phyloP scores from a whole-genome alignment of 495 filamentous ascomycete genomes.

The Neurospora terricola region DNA sequence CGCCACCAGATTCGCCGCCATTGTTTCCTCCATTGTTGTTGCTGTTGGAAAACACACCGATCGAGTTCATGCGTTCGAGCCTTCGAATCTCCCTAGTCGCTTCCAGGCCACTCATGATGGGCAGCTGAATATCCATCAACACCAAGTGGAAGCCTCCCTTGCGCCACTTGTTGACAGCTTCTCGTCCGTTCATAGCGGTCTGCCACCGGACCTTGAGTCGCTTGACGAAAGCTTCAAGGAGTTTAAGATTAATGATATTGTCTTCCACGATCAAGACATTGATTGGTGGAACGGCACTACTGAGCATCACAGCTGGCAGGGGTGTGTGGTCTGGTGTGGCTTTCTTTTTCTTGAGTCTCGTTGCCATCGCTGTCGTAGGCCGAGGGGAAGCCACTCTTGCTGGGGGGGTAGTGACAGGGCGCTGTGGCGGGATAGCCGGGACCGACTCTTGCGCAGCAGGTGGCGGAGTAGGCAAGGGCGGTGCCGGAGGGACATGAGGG shows the following conservation, averaged over 20 bases:
- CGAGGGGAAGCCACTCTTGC: constrained; percentile 52
- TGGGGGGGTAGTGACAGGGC: constrained; percentile 36
- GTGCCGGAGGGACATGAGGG: constrained; percentile 23
- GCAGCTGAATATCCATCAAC: constrained; percentile 96
- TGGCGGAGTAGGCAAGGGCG: constrained; percentile 50
- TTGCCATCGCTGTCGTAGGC: constrained; percentile 16
- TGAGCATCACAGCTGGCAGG: constrained; percentile 58
- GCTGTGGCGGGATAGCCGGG: not conserved
- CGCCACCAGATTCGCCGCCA: constrained; percentile 18
- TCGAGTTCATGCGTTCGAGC: constrained; percentile 78
- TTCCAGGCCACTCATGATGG: constrained; percentile 92
- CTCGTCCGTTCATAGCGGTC: constrained; percentile 86
- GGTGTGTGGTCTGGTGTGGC: constrained; percentile 39
- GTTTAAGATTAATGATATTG: constrained; percentile 90
- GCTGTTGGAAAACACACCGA: constrained; percentile 65
- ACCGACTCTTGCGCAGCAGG: constrained; percentile 23
- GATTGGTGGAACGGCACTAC: constrained; percentile 85
- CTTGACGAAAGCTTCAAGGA: constrained; percentile 94
- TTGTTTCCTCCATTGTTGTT: constrained; percentile 17
- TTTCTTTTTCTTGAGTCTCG: constrained; percentile 42
- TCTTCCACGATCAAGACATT: constrained; percentile 98
- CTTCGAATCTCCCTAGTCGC: constrained; percentile 95
- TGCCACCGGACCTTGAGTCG: constrained; percentile 96
- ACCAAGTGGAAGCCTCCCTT: constrained; percentile 94
- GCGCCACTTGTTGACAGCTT: constrained; percentile 87